These are phyloP conservation scores for Scleroderma bovista DNA, from an alignment of 768 basidiomycete genomes.

Conservation along the genomic window DNA sequence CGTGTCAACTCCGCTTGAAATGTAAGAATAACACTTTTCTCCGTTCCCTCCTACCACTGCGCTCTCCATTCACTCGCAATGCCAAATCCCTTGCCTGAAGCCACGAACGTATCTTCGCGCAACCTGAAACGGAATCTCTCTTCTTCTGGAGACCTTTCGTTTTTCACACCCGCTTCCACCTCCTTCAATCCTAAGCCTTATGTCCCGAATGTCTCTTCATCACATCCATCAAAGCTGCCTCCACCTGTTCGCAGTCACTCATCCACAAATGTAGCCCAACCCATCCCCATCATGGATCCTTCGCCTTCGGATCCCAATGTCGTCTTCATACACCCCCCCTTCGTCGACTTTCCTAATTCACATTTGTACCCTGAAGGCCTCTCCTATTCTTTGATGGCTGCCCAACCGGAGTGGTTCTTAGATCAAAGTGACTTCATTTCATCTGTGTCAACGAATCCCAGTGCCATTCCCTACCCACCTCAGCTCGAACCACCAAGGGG, in stretches of 20 bases:
- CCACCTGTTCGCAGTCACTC: constrained; percentile 25
- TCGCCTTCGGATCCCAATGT: constrained; percentile 57
- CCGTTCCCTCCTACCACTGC: constrained; percentile 17
- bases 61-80: constrained; percentile 3
- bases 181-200: constrained; percentile 67
- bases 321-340: constrained; percentile 73
- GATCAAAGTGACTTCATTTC: constrained; percentile 58
- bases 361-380: constrained; percentile 60
- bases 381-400: constrained; percentile 65
- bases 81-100: constrained; percentile 22
- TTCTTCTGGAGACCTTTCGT: constrained; percentile 44
- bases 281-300: constrained; percentile 61
- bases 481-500: constrained; percentile 79
- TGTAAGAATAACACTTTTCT: constrained; percentile 18
- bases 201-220: constrained; percentile 33
- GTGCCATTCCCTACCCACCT: constrained; percentile 66
- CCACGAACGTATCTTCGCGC: constrained; percentile 21
- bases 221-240: constrained; percentile 19
- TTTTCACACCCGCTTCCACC: constrained; percentile 58
- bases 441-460: constrained; percentile 38
- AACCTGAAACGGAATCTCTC: constrained; percentile 46
- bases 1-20: constrained; percentile 45
- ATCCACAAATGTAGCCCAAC: constrained; percentile 32
- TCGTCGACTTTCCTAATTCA: constrained; percentile 58
- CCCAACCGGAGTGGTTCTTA: constrained; percentile 77